phyloP scores from a whole-genome alignment of 2,329 filamentous ascomycete genomes.

The Didymella arachidicola region DNA sequence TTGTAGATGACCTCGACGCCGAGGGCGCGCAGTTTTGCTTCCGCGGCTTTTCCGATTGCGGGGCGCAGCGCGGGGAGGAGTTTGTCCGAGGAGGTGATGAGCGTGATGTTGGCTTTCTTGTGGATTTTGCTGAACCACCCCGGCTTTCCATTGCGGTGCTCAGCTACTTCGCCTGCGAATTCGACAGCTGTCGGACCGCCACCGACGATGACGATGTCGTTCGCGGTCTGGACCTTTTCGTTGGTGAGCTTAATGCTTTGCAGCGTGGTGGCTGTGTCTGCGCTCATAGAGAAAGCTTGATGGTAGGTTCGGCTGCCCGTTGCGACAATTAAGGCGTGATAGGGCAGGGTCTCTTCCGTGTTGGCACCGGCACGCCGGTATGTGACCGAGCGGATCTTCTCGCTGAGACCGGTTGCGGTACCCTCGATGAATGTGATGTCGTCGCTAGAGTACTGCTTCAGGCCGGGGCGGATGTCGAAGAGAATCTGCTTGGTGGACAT shows the following conservation, averaged over 20 bases:
- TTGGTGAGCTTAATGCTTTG: constrained; percentile 49
- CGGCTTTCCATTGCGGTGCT: constrained; percentile 51
- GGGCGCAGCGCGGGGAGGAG: constrained; percentile 54
- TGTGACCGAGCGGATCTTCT: constrained; percentile 53
- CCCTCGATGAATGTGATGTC: constrained; percentile 62
- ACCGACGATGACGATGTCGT: constrained; percentile 58
- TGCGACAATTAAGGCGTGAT: constrained; percentile 65
- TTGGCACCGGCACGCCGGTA: constrained; percentile 46
- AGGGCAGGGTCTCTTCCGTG: constrained; percentile 50
- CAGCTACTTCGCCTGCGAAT: constrained; percentile 58
- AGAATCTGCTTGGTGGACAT: constrained; percentile 60
- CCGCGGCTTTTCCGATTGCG: constrained; percentile 53
- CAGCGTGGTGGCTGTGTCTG: constrained; percentile 32
- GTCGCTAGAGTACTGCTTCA: constrained; percentile 58
- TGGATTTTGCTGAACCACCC: constrained; percentile 46
- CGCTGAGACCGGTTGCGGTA: constrained; percentile 58
- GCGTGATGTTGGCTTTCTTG: constrained; percentile 53
- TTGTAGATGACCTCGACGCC: constrained; percentile 57
- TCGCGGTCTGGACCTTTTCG: constrained; percentile 47
- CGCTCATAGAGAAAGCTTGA: constrained; percentile 55
- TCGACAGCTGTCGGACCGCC: constrained; percentile 61
- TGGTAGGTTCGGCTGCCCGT: constrained; percentile 60
- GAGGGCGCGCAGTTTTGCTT: constrained; percentile 56
- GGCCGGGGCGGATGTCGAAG: constrained; percentile 57
- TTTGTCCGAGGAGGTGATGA: constrained; percentile 53